These are phyloP conservation scores for Erythrobasidium hasegawianum DNA, from an alignment of 1,284 basidiomycete species.

Conservation along the genomic window DNA sequence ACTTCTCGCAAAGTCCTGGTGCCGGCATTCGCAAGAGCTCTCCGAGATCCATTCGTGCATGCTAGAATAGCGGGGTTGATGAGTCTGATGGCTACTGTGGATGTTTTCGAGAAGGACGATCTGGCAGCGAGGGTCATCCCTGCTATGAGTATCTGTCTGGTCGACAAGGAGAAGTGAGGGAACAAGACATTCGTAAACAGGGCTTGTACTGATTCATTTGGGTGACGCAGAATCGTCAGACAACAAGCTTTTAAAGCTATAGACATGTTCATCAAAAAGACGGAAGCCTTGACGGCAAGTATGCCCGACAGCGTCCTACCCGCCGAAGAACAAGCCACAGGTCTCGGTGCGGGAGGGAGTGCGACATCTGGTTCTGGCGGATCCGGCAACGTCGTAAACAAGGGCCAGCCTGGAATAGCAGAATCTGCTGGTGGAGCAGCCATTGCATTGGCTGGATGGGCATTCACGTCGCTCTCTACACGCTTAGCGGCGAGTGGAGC, in stretches of 20 bases:
- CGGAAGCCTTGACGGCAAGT: constrained; percentile 70
- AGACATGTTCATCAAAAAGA: constrained; percentile 73
- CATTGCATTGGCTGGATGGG: constrained; percentile 86
- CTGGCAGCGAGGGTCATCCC: constrained; percentile 85
- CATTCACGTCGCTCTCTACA: constrained; percentile 77
- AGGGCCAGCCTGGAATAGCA: constrained; percentile 59
- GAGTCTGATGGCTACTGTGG: constrained; percentile 92
- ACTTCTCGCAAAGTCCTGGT: constrained; percentile 94
- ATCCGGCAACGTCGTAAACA: constrained; percentile 16
- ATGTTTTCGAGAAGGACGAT: constrained; percentile 83
- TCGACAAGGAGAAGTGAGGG: constrained; percentile 68
- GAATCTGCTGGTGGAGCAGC: constrained; percentile 84
- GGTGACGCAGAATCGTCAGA: constrained; percentile 68
- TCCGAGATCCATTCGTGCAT: constrained; percentile 90
- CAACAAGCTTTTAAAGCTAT: constrained; percentile 92
- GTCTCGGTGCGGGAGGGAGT: constrained; percentile 47
- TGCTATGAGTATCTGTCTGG: constrained; percentile 68
- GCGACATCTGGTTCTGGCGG: no score
- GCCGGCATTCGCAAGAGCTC: constrained; percentile 83
- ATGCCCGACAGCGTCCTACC: constrained; percentile 54
- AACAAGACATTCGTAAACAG: no score
- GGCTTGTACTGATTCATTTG: background rate
- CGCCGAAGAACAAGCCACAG: constrained; percentile 42
- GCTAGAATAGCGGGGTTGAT: constrained; percentile 90
- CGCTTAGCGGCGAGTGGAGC: constrained; percentile 54